These are phyloP conservation scores for Rhododendron griersonianum DNA, from an alignment of 148 eudicot species.

Conservation along the genomic window DNA sequence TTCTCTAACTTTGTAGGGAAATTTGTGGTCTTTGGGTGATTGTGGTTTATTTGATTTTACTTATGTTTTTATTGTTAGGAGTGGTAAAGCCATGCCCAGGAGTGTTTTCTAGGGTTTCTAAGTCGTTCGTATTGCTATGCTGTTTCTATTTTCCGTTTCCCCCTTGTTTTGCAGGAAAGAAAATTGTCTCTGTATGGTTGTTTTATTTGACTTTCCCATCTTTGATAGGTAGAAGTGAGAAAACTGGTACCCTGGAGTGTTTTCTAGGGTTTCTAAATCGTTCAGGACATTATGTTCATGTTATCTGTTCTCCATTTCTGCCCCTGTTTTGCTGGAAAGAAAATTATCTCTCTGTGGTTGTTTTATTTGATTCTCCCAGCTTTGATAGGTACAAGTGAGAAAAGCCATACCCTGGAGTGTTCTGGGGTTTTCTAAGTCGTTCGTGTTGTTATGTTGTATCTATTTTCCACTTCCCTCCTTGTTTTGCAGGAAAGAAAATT, in stretches of 20 bases:
- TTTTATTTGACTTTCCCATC: not conserved
- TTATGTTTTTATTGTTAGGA: not conserved
- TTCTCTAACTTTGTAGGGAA: not conserved
- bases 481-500: not conserved
- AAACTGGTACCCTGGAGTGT: not conserved
- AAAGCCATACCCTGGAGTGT: slow-evolving; percentile 69
- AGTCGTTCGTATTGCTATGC: not conserved
- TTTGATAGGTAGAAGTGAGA: slow-evolving; percentile 9
- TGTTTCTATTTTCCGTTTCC: not conserved
- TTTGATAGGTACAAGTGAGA: slow-evolving; percentile 75
- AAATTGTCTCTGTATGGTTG: not conserved
- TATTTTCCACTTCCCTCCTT: not conserved
- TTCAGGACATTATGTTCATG: not conserved
- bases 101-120: not conserved
- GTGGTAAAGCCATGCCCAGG: not conserved
- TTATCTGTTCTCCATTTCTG: not conserved
- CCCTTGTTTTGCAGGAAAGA: not conserved
- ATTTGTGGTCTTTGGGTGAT: not conserved
- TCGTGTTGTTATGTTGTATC: not conserved
- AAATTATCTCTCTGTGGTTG: not conserved
- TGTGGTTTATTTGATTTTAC: not conserved
- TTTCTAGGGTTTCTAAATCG: not conserved
- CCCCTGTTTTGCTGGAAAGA: not conserved
- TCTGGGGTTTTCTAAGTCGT: not conserved
- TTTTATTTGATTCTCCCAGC: slow-evolving; percentile 4